These are phyloP conservation scores for Plasmodium gonderi DNA, from an alignment of 169 alveolate genomes.

Conservation along the genomic window DNA sequence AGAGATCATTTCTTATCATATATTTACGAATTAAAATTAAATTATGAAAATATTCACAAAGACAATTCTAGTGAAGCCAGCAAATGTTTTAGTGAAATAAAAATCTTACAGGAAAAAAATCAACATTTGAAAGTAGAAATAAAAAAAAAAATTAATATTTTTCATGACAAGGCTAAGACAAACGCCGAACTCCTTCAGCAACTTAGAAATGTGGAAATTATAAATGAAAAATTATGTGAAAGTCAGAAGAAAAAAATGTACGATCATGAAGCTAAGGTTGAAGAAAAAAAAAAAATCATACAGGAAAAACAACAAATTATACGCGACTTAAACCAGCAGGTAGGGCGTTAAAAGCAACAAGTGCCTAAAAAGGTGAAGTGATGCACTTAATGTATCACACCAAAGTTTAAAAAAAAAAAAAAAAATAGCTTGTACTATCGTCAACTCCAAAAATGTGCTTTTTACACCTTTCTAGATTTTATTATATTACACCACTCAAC, in stretches of 20 bases:
- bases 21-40: constrained; percentile 27
- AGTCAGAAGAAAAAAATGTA: constrained; percentile 22
- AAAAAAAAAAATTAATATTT: constrained; percentile 26
- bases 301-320: constrained; percentile 43
- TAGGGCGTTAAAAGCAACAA: neutral
- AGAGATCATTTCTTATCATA: constrained; percentile 32
- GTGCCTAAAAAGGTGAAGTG: neutral
- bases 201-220: constrained; percentile 33
- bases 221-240: constrained; percentile 36
- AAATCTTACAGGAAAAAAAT: constrained; percentile 30
- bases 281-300: constrained; percentile 22
- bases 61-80: constrained; percentile 29
- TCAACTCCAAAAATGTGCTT: too few species aligned
- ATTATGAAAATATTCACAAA: constrained; percentile 31
- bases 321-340: constrained; percentile 52
- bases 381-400: too few species aligned
- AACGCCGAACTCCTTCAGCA: constrained; percentile 4
- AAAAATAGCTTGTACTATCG: too few species aligned
- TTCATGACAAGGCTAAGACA: constrained; percentile 8
- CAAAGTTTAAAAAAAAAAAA: too few species aligned
- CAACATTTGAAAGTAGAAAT: constrained; percentile 20
- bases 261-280: constrained; percentile 9
- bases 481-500: neutral
- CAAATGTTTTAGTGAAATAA: constrained; percentile 22
- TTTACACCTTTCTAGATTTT: neutral